A percentile compares a stretch with the other conserved stretches of the same genome.
phyloP scores from a whole-genome alignment of 2,329 filamentous ascomycete genomes.

The Fusarium anguioides region DNA sequence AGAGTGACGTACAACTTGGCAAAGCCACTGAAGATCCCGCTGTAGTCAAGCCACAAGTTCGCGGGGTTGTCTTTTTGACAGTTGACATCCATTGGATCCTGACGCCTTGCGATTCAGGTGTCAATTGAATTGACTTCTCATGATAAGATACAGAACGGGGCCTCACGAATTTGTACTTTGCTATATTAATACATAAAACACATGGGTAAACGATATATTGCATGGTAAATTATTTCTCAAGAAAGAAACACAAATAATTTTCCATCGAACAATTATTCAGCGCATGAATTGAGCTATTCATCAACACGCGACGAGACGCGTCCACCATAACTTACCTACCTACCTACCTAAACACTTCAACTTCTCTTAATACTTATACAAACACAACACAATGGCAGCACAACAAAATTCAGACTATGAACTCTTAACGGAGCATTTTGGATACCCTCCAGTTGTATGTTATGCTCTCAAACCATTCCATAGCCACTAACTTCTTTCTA shows the following conservation, averaged over 20 bases:
- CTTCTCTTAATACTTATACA: neutral
- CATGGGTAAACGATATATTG: neutral
- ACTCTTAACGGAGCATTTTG: constrained; percentile 94
- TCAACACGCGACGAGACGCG: constrained; percentile 37
- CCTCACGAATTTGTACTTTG: neutral
- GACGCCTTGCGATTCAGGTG: constrained; percentile 38
- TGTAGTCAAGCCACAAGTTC: constrained; percentile 29
- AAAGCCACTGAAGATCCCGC: constrained; percentile 25
- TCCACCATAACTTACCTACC: neutral
- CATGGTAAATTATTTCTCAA: too few relatives aligned
- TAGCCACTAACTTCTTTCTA: constrained; percentile 50
- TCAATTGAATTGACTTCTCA: neutral
- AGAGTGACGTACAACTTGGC: constrained; percentile 32
- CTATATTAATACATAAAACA: neutral
- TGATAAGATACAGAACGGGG: neutral
- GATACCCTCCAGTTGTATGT: constrained; percentile 89
- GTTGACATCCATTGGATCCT: neutral
- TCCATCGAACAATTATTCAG: neutral
- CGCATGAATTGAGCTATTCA: constrained; percentile 12
- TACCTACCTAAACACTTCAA: constrained; percentile 1
- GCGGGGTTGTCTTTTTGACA: constrained; percentile 23
- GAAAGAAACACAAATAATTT: neutral
- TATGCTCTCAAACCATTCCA: neutral
- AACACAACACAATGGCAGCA: constrained; percentile 45
- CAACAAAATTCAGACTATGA: constrained; percentile 64